Evolutionary conservation across 1,139 yeast species (phyloP).

Genomic region (Debaryomyces fabryi): DNA sequence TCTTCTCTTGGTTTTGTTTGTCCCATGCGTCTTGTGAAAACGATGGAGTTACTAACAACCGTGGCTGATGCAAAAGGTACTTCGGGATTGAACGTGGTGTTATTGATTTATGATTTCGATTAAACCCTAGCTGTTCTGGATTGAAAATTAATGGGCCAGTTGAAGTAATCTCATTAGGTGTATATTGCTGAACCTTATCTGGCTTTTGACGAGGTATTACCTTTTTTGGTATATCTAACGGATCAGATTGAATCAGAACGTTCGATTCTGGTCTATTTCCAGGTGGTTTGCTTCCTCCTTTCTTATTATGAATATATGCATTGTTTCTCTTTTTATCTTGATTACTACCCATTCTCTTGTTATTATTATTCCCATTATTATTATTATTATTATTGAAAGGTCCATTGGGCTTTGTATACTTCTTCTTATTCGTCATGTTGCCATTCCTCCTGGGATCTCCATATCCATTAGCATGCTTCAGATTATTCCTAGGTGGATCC

Average conservation of each 20-base stretch:
- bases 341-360: slow-evolving; percentile 3
- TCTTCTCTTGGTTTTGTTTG: slow-evolving; percentile 40
- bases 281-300: neutral
- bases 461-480: slow-evolving; percentile 16
- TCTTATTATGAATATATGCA: slow-evolving; percentile 1
- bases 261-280: slow-evolving; percentile 3
- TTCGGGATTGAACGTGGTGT: slow-evolving; percentile 39
- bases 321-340: slow-evolving; percentile 8
- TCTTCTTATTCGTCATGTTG: slow-evolving; percentile 10
- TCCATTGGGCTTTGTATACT: slow-evolving; percentile 13
- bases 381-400: slow-evolving; percentile 10
- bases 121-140: slow-evolving; percentile 37
- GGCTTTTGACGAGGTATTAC: slow-evolving; percentile 28
- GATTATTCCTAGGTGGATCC: slow-evolving; percentile 8
- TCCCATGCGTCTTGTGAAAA: slow-evolving; percentile 46
- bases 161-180: slow-evolving; percentile 23
- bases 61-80: slow-evolving; percentile 39
- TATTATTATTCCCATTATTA: slow-evolving; percentile 6
- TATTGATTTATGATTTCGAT: slow-evolving; percentile 10
- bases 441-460: slow-evolving; percentile 25
- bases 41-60: slow-evolving; percentile 38
- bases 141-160: slow-evolving; percentile 34
- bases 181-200: slow-evolving; percentile 24
- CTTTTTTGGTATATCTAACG: slow-evolving; percentile 23
- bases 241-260: slow-evolving; percentile 10